Percentiles rank a stretch among this genome's conserved stretches.
Evolutionary conservation across 2,329 filamentous ascomycete species (phyloP).

Genomic region (Bretziella fagacearum): DNA sequence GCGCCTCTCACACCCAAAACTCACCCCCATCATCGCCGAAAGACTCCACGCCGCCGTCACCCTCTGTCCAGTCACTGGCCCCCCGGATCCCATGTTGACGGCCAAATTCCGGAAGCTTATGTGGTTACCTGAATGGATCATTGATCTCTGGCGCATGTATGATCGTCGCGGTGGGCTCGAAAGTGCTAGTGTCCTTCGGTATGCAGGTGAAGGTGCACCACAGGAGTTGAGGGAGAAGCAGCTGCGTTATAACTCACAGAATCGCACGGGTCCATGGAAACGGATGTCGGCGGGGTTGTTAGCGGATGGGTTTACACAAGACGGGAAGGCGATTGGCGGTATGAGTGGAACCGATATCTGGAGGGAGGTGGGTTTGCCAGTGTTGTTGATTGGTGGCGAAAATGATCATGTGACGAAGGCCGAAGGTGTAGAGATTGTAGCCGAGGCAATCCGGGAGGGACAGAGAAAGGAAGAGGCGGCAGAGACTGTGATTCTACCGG

Average conservation of each 20-base stretch:
- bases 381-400: slow-evolving; percentile 65
- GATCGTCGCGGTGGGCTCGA: slow-evolving; percentile 63
- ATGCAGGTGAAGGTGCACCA: slow-evolving; percentile 53
- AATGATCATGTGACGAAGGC: slow-evolving; percentile 62
- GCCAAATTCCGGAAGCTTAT: slow-evolving; percentile 38
- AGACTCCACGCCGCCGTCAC: slow-evolving; percentile 50
- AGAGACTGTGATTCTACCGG: slow-evolving; percentile 52
- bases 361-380: slow-evolving; percentile 52
- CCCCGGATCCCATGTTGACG: slow-evolving; percentile 33
- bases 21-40: slow-evolving; percentile 27
- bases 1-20: slow-evolving; percentile 37
- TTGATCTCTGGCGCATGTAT: slow-evolving; percentile 60
- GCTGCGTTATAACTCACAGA: slow-evolving; percentile 64
- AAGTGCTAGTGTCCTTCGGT: slow-evolving; percentile 63
- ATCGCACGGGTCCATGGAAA: slow-evolving; percentile 63
- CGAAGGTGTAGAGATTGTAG: slow-evolving; percentile 52
- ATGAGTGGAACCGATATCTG: slow-evolving; percentile 55
- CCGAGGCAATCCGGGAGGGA: slow-evolving; percentile 16
- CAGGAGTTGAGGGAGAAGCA: slow-evolving; percentile 50
- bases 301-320: slow-evolving; percentile 33
- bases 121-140: slow-evolving; percentile 52
- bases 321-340: slow-evolving; percentile 39
- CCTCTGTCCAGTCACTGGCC: slow-evolving; percentile 59
- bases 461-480: slow-evolving; percentile 33
- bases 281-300: slow-evolving; percentile 62